phyloP scores from a whole-genome alignment of 345 rosid species.

The Salix brachista region DNA sequence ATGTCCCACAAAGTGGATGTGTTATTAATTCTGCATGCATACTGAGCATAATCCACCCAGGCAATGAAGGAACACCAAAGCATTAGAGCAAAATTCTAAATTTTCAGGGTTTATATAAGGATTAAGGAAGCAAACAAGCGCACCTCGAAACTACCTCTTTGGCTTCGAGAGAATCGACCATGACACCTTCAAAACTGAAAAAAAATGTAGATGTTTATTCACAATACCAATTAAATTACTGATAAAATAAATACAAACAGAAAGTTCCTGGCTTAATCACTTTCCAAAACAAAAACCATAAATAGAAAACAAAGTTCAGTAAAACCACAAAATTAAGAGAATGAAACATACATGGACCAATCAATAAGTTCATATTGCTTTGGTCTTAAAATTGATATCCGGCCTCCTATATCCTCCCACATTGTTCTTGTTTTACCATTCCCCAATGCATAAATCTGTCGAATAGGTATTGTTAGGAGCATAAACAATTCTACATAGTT shows the following conservation, averaged over 20 bases:
- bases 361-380: slow-evolving; percentile 55
- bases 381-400: slow-evolving; percentile 43
- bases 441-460: slow-evolving; percentile 66
- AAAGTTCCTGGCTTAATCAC: background rate
- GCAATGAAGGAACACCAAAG: slow-evolving; percentile 1
- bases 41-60: background rate
- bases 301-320: background rate
- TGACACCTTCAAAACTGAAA: slow-evolving; percentile 81
- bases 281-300: slow-evolving; percentile 1
- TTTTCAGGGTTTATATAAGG: background rate
- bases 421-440: slow-evolving; percentile 49
- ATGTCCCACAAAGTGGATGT: background rate
- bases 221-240: slow-evolving; percentile 18
- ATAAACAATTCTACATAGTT: slow-evolving; percentile 33
- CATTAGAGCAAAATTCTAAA: slow-evolving; percentile 11
- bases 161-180: slow-evolving; percentile 81
- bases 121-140: slow-evolving; percentile 13
- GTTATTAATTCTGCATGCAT: background rate
- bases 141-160: slow-evolving; percentile 81
- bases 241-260: background rate
- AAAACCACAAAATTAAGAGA: slow-evolving; percentile 10
- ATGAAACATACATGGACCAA: slow-evolving; percentile 74
- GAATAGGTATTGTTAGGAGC: slow-evolving; percentile 23
- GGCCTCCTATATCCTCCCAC: slow-evolving; percentile 66
- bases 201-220: slow-evolving; percentile 25